A percentile compares a stretch with the other conserved stretches of the same genome.
phyloP scores from a whole-genome alignment of 2,329 filamentous ascomycete genomes.

The Ophiocordyceps camponoti-leonardi region DNA sequence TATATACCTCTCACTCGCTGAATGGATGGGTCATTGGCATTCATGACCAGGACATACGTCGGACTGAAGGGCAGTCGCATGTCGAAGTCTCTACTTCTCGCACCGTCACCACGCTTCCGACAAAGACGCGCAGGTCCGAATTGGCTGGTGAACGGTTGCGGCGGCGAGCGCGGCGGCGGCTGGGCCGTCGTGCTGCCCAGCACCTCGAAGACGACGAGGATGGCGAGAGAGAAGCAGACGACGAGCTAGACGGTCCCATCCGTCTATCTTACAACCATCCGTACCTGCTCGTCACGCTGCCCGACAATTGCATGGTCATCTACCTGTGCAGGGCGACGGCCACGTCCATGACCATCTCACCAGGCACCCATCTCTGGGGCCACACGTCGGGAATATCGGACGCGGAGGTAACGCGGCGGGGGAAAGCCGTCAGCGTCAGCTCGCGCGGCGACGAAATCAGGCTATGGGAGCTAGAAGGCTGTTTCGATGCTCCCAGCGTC shows the following conservation, averaged over 20 bases:
- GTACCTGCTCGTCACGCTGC: conserved; percentile 67
- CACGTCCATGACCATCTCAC: conserved; percentile 48
- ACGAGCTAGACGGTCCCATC: conserved; percentile 29
- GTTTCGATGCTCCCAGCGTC: conserved; percentile 35
- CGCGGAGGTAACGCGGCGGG: conserved; percentile 66
- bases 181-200: not conserved
- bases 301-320: conserved; percentile 74
- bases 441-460: conserved; percentile 61
- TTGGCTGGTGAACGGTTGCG: conserved; percentile 2
- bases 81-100: conserved; percentile 17
- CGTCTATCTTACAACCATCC: conserved; percentile 60
- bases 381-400: conserved; percentile 81
- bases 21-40: conserved; percentile 80
- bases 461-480: conserved; percentile 78
- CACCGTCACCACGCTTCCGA: conserved; percentile 18
- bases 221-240: conserved; percentile 2
- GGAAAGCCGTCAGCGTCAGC: conserved; percentile 83
- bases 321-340: conserved; percentile 64
- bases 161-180: not conserved
- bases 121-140: conserved; percentile 7
- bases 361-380: conserved; percentile 68
- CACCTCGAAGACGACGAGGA: not conserved
- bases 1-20: conserved; percentile 64
- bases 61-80: conserved; percentile 9
- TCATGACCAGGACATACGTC: conserved; percentile 61